phyloP scores from a whole-genome alignment of 768 basidiomycete genomes.

The Leucosporidium yakuticum region DNA sequence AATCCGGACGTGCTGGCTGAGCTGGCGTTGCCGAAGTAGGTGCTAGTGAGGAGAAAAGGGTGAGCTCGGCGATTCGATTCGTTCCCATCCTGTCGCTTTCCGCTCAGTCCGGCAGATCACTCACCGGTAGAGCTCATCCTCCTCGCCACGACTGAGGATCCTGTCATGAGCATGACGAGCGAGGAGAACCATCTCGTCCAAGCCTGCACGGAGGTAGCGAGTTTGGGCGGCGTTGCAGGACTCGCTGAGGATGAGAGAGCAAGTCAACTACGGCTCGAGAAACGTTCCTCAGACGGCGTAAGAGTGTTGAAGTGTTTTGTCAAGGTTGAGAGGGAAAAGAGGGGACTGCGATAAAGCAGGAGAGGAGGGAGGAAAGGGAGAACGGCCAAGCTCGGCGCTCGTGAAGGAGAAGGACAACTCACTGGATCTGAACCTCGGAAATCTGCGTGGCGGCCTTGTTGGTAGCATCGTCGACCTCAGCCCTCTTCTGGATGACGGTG shows the following conservation, averaged over 20 bases:
- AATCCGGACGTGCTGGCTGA: conserved; percentile 8
- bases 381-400: background rate
- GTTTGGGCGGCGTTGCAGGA: conserved; percentile 21
- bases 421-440: conserved; percentile 26
- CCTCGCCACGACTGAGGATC: conserved; percentile 17
- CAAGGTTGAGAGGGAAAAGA: too few species aligned
- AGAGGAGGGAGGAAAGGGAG: too few species aligned
- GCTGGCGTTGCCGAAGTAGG: conserved; percentile 25
- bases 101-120: too few species aligned
- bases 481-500: conserved; percentile 1
- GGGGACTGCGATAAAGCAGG: too few species aligned
- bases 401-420: background rate
- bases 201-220: conserved; percentile 17
- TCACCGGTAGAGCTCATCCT: conserved; percentile 14
- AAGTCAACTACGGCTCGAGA: too few species aligned
- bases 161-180: conserved; percentile 23
- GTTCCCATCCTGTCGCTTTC: too few species aligned
- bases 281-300: too few species aligned
- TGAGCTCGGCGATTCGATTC: background rate
- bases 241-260: conserved; percentile 1
- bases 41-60: background rate
- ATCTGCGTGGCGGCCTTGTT: background rate
- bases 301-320: too few species aligned
- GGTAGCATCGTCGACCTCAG: background rate
- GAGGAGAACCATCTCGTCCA: conserved; percentile 25